These are phyloP conservation scores for Cicer bijugum DNA, from an alignment of 306 rosid genomes.

Conservation along the genomic window DNA sequence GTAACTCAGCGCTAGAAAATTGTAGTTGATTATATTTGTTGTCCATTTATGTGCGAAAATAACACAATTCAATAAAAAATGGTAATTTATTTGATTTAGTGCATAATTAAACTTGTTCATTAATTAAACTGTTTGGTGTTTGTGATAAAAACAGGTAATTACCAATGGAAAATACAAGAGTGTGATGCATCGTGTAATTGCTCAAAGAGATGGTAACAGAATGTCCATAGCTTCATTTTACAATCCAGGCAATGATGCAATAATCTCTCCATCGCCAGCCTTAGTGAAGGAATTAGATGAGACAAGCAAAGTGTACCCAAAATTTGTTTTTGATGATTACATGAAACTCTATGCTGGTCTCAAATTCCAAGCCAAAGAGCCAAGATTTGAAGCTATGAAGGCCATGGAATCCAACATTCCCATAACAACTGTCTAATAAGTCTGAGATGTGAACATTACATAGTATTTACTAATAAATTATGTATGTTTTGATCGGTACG, in stretches of 20 bases:
- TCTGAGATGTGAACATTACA: constrained; percentile 1
- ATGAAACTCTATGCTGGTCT: constrained; percentile 80
- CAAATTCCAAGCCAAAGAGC: constrained; percentile 82
- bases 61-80: no score
- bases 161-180: constrained; percentile 88
- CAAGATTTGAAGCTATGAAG: constrained; percentile 88
- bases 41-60: no score
- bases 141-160: constrained; percentile 53
- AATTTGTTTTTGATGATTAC: constrained; percentile 86
- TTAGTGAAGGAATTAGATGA: constrained; percentile 55
- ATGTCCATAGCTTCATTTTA: constrained; percentile 91
- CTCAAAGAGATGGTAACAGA: constrained; percentile 69
- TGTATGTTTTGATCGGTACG: constrained; percentile 19
- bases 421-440: constrained; percentile 54
- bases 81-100: background rate
- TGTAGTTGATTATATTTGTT: no score
- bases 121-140: background rate
- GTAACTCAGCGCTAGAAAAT: no score
- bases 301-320: constrained; percentile 59
- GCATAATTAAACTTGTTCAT: background rate
- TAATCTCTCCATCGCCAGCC: constrained; percentile 73
- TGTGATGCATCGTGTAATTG: constrained; percentile 71
- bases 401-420: constrained; percentile 57
- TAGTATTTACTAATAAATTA: background rate
- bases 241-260: constrained; percentile 82